These are phyloP conservation scores for Leccinellum rugosiceps DNA, from an alignment of 768 basidiomycete genomes.

Conservation along the genomic window DNA sequence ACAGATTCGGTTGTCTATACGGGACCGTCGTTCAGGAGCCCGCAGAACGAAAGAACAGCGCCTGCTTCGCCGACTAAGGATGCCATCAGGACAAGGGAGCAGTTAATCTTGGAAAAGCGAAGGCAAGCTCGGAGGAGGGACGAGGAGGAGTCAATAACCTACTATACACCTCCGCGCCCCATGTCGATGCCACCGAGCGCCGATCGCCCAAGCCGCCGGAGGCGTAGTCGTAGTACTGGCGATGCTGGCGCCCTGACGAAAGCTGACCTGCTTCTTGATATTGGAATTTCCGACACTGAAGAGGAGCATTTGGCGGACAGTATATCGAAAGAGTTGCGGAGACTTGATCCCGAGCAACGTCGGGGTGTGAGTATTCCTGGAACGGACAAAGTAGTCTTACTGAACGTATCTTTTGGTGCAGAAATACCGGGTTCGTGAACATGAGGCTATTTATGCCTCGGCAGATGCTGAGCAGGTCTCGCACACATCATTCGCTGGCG, in stretches of 20 bases:
- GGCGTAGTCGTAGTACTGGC: slow-evolving; percentile 77
- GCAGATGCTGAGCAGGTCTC: slow-evolving; percentile 69
- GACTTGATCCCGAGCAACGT: slow-evolving; percentile 40
- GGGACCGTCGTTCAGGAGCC: slow-evolving; percentile 33
- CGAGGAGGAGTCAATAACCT: slow-evolving; percentile 40
- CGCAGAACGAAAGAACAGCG: slow-evolving; percentile 30
- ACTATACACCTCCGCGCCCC: slow-evolving; percentile 32
- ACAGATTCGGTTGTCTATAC: slow-evolving; percentile 44
- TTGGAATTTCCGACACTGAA: slow-evolving; percentile 37
- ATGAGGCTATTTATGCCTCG: slow-evolving; percentile 77
- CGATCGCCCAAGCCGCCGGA: slow-evolving; percentile 52
- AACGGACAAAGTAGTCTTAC: not conserved
- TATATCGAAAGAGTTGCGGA: slow-evolving; percentile 71
- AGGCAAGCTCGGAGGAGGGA: slow-evolving; percentile 58
- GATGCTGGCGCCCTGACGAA: slow-evolving; percentile 53
- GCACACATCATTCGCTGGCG: slow-evolving; percentile 72
- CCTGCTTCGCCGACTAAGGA: slow-evolving; percentile 58
- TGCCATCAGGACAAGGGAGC: slow-evolving; percentile 62
- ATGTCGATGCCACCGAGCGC: slow-evolving; percentile 21
- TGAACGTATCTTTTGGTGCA: slow-evolving; percentile 29
- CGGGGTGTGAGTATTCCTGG: slow-evolving; percentile 20
- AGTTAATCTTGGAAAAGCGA: slow-evolving; percentile 67
- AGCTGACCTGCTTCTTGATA: slow-evolving; percentile 35
- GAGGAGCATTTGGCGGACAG: slow-evolving; percentile 62
- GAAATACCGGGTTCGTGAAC: slow-evolving; percentile 83